A percentile compares a stretch with the other conserved stretches of the same genome.
These are phyloP conservation scores for Yamadazyma diddensiae DNA, from an alignment of 1,139 yeast genomes.

Conservation along the genomic window DNA sequence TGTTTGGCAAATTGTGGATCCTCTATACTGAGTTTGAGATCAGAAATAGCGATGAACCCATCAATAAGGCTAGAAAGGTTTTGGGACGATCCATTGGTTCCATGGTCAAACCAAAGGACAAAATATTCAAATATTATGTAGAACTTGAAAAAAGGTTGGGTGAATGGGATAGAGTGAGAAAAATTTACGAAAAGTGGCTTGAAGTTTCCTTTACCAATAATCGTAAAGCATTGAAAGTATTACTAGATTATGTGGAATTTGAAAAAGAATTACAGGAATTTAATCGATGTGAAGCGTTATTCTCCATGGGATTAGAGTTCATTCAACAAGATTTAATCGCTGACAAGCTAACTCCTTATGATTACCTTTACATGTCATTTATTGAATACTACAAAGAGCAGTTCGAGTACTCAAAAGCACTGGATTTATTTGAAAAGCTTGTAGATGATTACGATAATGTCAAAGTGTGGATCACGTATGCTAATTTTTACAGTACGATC, in stretches of 20 bases:
- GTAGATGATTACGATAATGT: slow-evolving; percentile 33
- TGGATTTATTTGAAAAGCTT: slow-evolving; percentile 48
- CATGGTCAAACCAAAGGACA: slow-evolving; percentile 40
- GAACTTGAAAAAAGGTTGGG: slow-evolving; percentile 53
- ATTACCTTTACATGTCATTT: slow-evolving; percentile 43
- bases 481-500: slow-evolving; percentile 67
- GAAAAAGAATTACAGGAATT: slow-evolving; percentile 71
- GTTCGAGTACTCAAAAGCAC: slow-evolving; percentile 53
- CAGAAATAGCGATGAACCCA: slow-evolving; percentile 43
- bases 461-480: slow-evolving; percentile 63
- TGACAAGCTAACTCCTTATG: slow-evolving; percentile 16
- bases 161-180: slow-evolving; percentile 77
- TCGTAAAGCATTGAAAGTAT: slow-evolving; percentile 23
- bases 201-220: slow-evolving; percentile 51
- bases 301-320: slow-evolving; percentile 44
- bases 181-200: slow-evolving; percentile 64
- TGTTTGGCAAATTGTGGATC: slow-evolving; percentile 76
- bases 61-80: slow-evolving; percentile 60
- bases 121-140: slow-evolving; percentile 64
- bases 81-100: slow-evolving; percentile 73
- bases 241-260: slow-evolving; percentile 57
- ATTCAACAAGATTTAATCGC: slow-evolving; percentile 13
- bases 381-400: slow-evolving; percentile 62
- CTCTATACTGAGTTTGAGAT: slow-evolving; percentile 71
- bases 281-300: slow-evolving; percentile 63